Evolutionary conservation across 106 monocot species (phyloP).

Genomic region (Apostasia shenzhenica): DNA sequence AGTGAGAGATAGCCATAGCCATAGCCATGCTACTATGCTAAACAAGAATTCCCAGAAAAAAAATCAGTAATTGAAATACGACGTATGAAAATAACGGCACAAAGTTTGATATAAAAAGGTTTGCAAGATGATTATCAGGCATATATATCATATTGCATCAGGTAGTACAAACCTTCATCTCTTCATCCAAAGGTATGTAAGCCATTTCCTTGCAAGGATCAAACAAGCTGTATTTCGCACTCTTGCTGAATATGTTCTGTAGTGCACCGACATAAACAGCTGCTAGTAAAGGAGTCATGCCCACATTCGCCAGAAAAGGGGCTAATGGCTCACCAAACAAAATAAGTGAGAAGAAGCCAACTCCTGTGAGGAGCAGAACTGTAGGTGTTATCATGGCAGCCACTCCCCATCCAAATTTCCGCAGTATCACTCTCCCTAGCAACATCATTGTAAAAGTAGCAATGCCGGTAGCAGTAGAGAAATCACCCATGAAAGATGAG

Average conservation of each 20-base stretch:
- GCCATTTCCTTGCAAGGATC: conserved; percentile 99
- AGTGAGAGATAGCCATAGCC: no score
- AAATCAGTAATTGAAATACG: no score
- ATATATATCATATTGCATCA: background rate
- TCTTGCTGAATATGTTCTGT: conserved; percentile 95
- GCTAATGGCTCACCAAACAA: conserved; percentile 73
- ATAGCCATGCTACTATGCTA: no score
- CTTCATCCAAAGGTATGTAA: conserved; percentile 84
- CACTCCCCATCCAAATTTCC: conserved; percentile 96
- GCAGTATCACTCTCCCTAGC: conserved; percentile 81
- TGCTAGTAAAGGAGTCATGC: conserved; percentile 84
- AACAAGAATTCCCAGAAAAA: no score
- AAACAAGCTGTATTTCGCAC: conserved; percentile 90
- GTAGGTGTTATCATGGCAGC: conserved; percentile 95
- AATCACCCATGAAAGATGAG: conserved; percentile 98
- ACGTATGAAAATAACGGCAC: no score
- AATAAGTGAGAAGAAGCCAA: conserved; percentile 92
- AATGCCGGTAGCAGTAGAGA: conserved; percentile 89
- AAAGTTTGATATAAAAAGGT: no score
- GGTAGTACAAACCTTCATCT: conserved; percentile 54
- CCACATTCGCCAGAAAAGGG: conserved; percentile 46
- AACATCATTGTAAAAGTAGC: conserved; percentile 98
- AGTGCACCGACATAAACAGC: conserved; percentile 90
- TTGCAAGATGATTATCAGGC: no score
- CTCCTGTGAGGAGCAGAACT: conserved; percentile 85